Base-by-base conservation (phyloP, 768 basidiomycete species). In the Omphalotus guepiniiformis region DNA sequence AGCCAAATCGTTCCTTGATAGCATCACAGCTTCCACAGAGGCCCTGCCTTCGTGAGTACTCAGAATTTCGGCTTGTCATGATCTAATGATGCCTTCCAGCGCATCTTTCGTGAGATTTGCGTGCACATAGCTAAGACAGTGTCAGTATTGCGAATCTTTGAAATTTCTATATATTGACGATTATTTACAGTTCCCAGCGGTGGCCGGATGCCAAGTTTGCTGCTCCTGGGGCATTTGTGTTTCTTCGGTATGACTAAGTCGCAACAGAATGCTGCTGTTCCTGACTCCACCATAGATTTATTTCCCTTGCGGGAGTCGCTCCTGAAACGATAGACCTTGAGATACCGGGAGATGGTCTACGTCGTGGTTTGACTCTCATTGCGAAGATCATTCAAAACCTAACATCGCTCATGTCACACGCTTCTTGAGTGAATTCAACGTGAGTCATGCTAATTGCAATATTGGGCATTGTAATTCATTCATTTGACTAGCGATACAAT, bases 361-460 rank as follows among this genome's bases (percentile, higher is more conserved):
- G 88, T 15, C 81, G 87, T 34, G 92, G 89, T 15, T 70, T 95
- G 12, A 84, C 89, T 74, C 70, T 88, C 39, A 85, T 96, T 53
- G 88, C 91, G 36, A 96, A 94, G 68, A 83, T 94, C 48, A 83
- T 96, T 38, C 93, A 95, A 64, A 93, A 91, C 58, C 67, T 96
- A 85, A 89, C 44, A 86, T 90, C 42, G 69, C 79, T 27, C 80
- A 76, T 34, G 80, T 93, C 23, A 88, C 87, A 2, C 73, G 80
- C 30, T 93, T 86, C 67, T 65, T 93, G 47, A 88, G 79, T 47
- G 84, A 87, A 53, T 69, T 91, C 40, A 79, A 83, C 58, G 89
- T 88, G 55, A 49, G 79, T 61, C 38, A 19, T 13, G 21, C 32
- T 13, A 7, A 15, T 29, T n/a, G n/a, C n/a, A n/a, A n/a, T n/a